Percentiles rank a stretch among this genome's conserved stretches.
These are phyloP conservation scores for Iris pallida DNA, from an alignment of 116 monocot genomes.

Conservation along the genomic window DNA sequence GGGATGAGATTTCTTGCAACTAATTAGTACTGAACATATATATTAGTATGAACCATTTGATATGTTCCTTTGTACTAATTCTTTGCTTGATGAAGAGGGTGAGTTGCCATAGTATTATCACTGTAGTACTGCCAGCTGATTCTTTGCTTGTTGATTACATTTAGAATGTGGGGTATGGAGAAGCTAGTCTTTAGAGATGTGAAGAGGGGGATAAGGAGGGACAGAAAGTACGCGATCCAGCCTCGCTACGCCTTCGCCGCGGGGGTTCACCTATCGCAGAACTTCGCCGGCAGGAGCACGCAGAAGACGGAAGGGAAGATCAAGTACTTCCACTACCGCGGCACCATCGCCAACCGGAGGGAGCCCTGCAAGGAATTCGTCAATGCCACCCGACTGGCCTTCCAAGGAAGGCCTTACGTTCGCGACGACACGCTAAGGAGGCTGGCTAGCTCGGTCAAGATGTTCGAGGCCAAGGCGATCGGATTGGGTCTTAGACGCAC, in stretches of 20 bases:
- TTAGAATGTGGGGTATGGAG: conserved; percentile 79
- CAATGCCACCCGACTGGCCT: conserved; percentile 8
- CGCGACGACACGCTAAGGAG: conserved; percentile 11
- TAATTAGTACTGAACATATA: too few relatives aligned
- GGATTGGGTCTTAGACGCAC: conserved; percentile 2
- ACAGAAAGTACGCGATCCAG: conserved; percentile 72
- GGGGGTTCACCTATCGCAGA: conserved; percentile 78
- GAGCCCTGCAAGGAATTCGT: conserved; percentile 50
- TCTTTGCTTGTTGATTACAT: too few relatives aligned
- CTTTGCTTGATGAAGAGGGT: too few relatives aligned
- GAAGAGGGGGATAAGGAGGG: conserved; percentile 39
- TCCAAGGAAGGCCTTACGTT: conserved; percentile 7
- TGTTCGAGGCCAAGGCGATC: conserved; percentile 10
- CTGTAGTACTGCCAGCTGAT: too few relatives aligned
- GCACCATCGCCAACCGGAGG: conserved; percentile 40
- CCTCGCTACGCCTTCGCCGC: conserved; percentile 48
- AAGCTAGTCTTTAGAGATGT: conserved; percentile 69
- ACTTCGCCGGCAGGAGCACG: conserved; percentile 37
- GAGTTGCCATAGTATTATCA: too few relatives aligned
- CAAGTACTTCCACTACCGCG: conserved; percentile 77
- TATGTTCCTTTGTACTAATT: too few relatives aligned
- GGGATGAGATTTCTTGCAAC: too few relatives aligned
- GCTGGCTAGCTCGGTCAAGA: conserved; percentile 10
- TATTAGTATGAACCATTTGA: too few relatives aligned
- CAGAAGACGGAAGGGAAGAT: conserved; percentile 46